Evolutionary conservation across 352 stramenopile species (phyloP), one percentile per base, ranked within the genome.

Genomic region (Pythium brassicae): DNA sequence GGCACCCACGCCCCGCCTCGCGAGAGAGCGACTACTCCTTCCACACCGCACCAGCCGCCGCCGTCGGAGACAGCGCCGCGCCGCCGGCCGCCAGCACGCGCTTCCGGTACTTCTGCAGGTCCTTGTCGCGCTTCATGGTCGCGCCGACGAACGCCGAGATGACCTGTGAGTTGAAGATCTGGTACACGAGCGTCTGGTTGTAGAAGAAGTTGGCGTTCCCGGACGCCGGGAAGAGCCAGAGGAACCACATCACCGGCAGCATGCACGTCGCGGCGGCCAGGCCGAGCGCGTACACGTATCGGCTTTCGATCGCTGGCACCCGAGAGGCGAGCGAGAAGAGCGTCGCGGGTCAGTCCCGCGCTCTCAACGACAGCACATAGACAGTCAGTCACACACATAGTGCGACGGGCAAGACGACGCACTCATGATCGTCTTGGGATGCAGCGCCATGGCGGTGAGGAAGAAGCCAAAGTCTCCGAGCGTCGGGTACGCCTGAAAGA

Each of bases 121-220:
- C 79, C 61, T 94, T 94, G 71, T 94, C 84, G 27, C 82, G 78
- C 40, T 91, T 90, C 79, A 94, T 88, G 11, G 76, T 85, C 17
- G 80, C 82, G 11, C 72, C 71, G 11, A 94, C 73, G 37, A 94
- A 94, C 50, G 83, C 82, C 12, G 66, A 83, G 57, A 92, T 76
- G 20, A 91, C 62, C 57, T 90, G 80, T 1, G 79, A 85, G 60
- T 78, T 81, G 58, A 94, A 94, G 54, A 90, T 81, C 62, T 92
- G 84, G 55, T 89, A 94, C 49, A 94, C 80, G 45, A 94, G 66
- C 35, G 84, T 94, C 65, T 92, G 82, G 66, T 91, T 92, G 69
- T 92, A 94, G 55, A 90, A 94, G 61, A 94, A 94, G 56, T 94
- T 94, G n/a, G 84, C 80, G 61, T 94, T 94, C 22, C 84, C 84